Conservation (phyloP, 148 eudicot genomes). For the Camellia lanceoleosa region DNA sequence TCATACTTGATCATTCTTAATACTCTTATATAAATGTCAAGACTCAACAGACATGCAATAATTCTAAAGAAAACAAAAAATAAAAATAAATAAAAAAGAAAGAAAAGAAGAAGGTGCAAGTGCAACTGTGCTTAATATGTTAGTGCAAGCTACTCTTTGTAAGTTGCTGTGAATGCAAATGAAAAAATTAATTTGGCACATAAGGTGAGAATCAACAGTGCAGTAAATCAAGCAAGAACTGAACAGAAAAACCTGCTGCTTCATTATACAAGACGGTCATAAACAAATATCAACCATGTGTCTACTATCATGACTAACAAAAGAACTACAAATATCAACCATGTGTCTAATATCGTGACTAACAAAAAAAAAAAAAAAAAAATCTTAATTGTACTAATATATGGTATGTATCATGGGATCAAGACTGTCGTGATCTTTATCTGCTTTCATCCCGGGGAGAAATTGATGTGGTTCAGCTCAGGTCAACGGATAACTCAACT, state of each 20-base stretch:
- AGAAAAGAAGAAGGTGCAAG: no score
- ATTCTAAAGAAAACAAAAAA: no score
- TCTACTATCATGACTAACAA: neutral
- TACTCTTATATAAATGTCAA: no score
- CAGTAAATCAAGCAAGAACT: conserved; percentile 3
- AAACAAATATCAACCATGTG: neutral
- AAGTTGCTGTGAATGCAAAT: neutral
- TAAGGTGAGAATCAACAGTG: neutral
- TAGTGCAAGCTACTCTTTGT: no score
- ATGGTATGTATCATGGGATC: no score
- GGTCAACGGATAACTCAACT: neutral
- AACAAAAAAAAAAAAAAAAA: neutral
- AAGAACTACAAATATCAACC: no score
- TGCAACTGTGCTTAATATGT: no score
- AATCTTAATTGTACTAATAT: neutral
- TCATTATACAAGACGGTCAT: neutral
- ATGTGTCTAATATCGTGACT: no score
- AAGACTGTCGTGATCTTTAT: neutral
- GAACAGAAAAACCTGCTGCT: neutral
- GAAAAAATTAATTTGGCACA: neutral
- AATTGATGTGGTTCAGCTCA: neutral
- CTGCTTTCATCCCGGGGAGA: neutral
- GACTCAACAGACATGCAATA: no score
- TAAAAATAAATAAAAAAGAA: neutral
- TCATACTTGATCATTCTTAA: no score